A percentile compares a stretch with the other conserved stretches of the same genome.
These are phyloP conservation scores for Coemansia sp. DNA, from an alignment of 192 early-diverging fungal species.

Conservation along the genomic window DNA sequence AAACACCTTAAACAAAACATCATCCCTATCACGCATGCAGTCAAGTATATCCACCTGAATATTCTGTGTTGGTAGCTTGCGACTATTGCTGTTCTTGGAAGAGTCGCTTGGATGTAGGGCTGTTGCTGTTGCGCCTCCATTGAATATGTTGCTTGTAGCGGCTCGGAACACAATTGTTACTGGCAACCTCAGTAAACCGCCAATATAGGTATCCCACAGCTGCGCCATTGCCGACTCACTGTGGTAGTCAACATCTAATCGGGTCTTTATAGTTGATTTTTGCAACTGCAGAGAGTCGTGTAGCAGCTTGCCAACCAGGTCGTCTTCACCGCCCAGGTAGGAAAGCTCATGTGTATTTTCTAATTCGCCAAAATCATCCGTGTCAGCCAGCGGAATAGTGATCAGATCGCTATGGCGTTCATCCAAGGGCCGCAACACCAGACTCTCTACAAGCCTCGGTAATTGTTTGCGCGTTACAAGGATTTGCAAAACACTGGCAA, in stretches of 20 bases:
- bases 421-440: not conserved
- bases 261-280: not conserved
- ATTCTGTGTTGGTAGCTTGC: not conserved
- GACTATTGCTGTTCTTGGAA: not conserved
- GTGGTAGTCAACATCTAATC: constrained; percentile 9
- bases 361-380: not conserved
- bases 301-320: constrained; percentile 21
- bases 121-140: not conserved
- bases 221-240: constrained; percentile 4
- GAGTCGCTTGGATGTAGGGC: too few species aligned
- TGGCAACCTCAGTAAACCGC: constrained; percentile 13
- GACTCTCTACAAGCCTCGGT: not conserved
- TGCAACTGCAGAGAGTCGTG: constrained; percentile 8
- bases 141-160: not conserved
- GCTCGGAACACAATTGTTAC: constrained; percentile 7
- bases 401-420: not conserved
- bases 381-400: not conserved
- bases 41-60: not conserved
- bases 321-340: not conserved
- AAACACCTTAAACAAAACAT: constrained; percentile 10
- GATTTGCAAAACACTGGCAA: constrained; percentile 4
- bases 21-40: constrained; percentile 13
- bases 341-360: not conserved
- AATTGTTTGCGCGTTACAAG: not conserved
- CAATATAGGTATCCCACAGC: constrained; percentile 21